Conservation (phyloP, 2,329 filamentous ascomycete species). For the Pestalotiopsis sp. region DNA sequence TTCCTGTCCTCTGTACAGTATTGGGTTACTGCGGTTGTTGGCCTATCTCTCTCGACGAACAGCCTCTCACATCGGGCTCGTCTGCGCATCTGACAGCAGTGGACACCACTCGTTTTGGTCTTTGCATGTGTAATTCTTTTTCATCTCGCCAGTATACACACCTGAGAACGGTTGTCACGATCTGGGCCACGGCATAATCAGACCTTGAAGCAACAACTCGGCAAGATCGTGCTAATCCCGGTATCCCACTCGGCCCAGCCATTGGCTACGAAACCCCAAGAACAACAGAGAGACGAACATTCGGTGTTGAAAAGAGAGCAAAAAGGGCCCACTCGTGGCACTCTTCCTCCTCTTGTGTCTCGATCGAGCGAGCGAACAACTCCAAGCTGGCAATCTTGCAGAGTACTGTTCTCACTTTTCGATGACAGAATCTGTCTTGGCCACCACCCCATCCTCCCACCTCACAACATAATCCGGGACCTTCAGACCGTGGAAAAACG, state of each 20-base stretch:
- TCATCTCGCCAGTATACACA: neutral
- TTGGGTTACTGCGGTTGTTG: constrained; percentile 15
- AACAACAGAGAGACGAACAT: neutral
- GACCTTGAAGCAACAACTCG: neutral
- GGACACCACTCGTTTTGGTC: constrained; percentile 3
- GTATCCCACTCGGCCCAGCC: neutral
- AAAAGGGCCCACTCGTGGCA: neutral
- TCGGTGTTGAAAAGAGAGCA: neutral
- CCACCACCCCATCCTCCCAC: neutral
- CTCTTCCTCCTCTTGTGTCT: neutral
- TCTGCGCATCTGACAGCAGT: constrained; percentile 3
- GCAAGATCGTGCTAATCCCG: neutral
- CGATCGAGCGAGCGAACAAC: neutral
- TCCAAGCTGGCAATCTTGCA: neutral
- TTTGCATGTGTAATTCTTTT: neutral
- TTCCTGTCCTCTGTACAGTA: constrained; percentile 33
- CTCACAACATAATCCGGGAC: neutral
- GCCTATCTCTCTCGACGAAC: neutral
- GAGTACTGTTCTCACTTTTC: neutral
- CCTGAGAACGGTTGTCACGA: neutral
- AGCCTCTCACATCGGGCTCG: neutral
- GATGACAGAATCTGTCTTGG: neutral
- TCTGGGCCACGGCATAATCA: neutral
- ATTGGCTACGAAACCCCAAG: neutral
- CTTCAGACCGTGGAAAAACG: neutral